Base-by-base conservation (phyloP, 2,329 filamentous ascomycete species). In the Diaporthe vaccinii region DNA sequence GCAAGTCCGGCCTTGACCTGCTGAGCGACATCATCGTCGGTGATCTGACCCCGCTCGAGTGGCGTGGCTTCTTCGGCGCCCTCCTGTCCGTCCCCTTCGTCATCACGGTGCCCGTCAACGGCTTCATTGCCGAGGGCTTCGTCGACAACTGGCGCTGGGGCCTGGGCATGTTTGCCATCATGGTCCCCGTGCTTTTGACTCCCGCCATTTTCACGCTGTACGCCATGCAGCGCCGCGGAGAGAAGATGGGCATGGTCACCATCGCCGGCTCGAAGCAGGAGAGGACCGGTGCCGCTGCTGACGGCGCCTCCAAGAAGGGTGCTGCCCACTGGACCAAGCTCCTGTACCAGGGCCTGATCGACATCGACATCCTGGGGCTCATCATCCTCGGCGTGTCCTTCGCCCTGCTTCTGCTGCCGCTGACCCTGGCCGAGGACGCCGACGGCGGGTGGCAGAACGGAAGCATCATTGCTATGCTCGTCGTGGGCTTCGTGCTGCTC, bases 141-240 rank as follows among this genome's bases (percentile, higher is more conserved):
- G 58, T 73, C 36, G 70, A 73, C 58, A 77, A 85, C 57, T 93
- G 90, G 90, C 87, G 91, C 61, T 93, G 91, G 91, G 91, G 88
- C 3, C 89, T 91, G 78, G 91, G 91, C 70, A 89, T 89, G 80
- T 93, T 91, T 81, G 87, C 89, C 73, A 91, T 93, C 77, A 86
- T 93, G 55, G 81, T 91, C 7, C 91, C 91, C 0, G 85, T 89
- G 8, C 86, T 90, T 46, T 88, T 90, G 67, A 77, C 89, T 15
- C 91, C 91, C 0, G 85, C 92, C 46, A 88, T 89, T 53, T 79
- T 86, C n/a, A 84, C 91, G 2, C 84, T 93, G 73, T 85, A 89
- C 72, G 82, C 86, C 73, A 91, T 93, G 80, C 89, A 91, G 76
- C 84, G 84, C 31, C 91, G 91, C 77, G 92, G 91, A 10, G 85